Base-by-base conservation (phyloP, 208 protist genomes). In the Kentomonas sorsogonicus region DNA sequence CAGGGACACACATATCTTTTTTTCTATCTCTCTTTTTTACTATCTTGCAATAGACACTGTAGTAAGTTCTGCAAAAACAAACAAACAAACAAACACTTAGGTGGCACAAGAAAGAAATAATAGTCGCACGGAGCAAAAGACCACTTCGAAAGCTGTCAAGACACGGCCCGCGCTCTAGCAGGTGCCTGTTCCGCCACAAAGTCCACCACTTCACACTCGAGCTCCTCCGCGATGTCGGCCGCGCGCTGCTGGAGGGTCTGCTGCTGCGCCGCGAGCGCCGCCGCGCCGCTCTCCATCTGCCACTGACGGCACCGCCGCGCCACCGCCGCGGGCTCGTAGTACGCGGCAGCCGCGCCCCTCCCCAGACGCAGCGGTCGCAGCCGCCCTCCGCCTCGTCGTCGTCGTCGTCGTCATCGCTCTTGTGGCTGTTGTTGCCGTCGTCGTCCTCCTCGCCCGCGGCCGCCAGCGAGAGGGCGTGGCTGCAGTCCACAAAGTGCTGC, bases 401-500 rank as follows among this genome's bases (percentile, higher is more conserved):
- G 9, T 54, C 58, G 20, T 29, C 40, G 1, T 63, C 58, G 7
- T 45, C 53, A 2, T 45, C 55, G 15, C 34, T 57, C 13, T 59
- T 46, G 15, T 51, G 47, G 23, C 33, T 9, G 29, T 61, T 27
- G 26, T 31, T 15, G 15, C 20, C 55, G 10, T 41, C 57, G 15
- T 48, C 39, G 55, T 53, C 33, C 27, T n/a, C 46, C 26, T 69
- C 63, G 16, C 67, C 66, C 4, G 47, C 45, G 2, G 25, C 15
- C 6, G 51, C 72, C 34, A 69, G 66, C 7, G 61, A 45, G 38
- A 69, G 70, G 9, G 69, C 22, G 45, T 53, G 45, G 34, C 53
- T 55, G 48, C 78, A 86, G 26, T 48, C 48, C 20, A 89, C 82
- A 69, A 79, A 86, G 60, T 64, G 76, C 0, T 83, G 44, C 16